phyloP scores from a whole-genome alignment of 768 basidiomycete species.

The Epithele typhae region DNA sequence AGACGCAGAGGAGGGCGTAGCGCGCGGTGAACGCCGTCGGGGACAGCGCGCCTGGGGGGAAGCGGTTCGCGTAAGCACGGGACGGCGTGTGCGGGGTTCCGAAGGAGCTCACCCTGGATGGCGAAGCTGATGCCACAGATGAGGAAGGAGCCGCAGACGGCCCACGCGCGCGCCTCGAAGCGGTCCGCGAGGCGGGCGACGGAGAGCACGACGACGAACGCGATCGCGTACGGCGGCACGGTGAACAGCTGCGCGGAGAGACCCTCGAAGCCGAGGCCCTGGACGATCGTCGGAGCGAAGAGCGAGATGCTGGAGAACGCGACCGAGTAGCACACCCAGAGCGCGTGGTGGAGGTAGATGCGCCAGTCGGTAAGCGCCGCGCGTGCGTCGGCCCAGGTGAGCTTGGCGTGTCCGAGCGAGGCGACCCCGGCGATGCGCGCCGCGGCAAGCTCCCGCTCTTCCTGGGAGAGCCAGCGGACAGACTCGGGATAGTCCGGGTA shows the following conservation, averaged over 20 bases:
- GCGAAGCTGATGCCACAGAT: slow-evolving; percentile 17
- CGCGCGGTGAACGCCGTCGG: slow-evolving; percentile 24
- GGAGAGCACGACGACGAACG: slow-evolving; percentile 21
- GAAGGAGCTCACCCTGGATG: slow-evolving; percentile 14
- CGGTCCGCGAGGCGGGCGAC: slow-evolving; percentile 18
- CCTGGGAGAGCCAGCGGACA: slow-evolving; percentile 12
- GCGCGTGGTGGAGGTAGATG: slow-evolving; percentile 35
- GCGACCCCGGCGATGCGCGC: slow-evolving; percentile 35
- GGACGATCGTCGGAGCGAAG: slow-evolving; percentile 71
- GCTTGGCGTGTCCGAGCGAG: slow-evolving; percentile 28
- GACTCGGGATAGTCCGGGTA: slow-evolving; percentile 19
- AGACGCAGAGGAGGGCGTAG: slow-evolving; percentile 31
- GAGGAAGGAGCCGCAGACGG: slow-evolving; percentile 10
- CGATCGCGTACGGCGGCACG: slow-evolving; percentile 42
- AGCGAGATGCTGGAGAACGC: slow-evolving; percentile 41
- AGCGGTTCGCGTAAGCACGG: too few species aligned
- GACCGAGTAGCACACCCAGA: slow-evolving; percentile 38
- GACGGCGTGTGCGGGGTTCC: too few species aligned
- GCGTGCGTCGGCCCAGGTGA: slow-evolving; percentile 36
- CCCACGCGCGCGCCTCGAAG: slow-evolving; percentile 16
- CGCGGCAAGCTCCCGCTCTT: slow-evolving; percentile 32
- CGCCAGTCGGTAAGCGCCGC: slow-evolving; percentile 33
- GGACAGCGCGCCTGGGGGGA: slow-evolving; percentile 15
- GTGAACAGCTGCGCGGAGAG: slow-evolving; percentile 57
- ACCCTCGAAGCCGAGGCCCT: slow-evolving; percentile 51